phyloP scores from a whole-genome alignment of 139 green algal species.

The Chlorella sp. region DNA sequence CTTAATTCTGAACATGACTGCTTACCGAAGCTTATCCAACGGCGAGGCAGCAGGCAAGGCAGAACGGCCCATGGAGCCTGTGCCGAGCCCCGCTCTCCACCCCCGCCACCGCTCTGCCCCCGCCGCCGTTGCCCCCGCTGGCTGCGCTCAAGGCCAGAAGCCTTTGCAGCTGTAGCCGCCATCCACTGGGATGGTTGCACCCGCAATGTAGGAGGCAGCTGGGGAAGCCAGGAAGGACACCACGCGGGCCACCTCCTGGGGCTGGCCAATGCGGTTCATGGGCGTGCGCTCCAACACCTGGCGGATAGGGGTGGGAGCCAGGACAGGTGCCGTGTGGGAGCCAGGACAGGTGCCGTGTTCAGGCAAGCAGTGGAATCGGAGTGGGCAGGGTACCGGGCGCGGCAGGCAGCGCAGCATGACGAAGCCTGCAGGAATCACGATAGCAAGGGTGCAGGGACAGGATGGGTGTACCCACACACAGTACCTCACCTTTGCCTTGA shows the following conservation, averaged over 20 bases:
- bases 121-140: too few relatives aligned
- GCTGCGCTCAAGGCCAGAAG: neutral
- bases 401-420: neutral
- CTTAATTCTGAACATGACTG: too few relatives aligned
- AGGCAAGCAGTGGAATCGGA: too few relatives aligned
- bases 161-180: conserved; percentile 77
- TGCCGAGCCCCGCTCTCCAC: too few relatives aligned
- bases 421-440: neutral
- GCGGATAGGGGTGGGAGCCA: neutral
- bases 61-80: too few relatives aligned
- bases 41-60: too few relatives aligned
- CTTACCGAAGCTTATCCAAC: too few relatives aligned
- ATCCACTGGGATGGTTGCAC: conserved; percentile 83
- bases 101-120: too few relatives aligned
- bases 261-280: conserved; percentile 76
- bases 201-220: conserved; percentile 84
- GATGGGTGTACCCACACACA: too few relatives aligned
- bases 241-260: conserved; percentile 76
- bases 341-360: too few relatives aligned
- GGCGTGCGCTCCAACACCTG: conserved; percentile 82
- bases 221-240: conserved; percentile 74
- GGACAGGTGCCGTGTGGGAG: neutral
- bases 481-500: conserved; percentile 22
- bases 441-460: too few relatives aligned
- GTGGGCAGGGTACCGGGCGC: too few relatives aligned